phyloP scores from a whole-genome alignment of 2,329 filamentous ascomycete species.

The Cryphonectria parasitica region DNA sequence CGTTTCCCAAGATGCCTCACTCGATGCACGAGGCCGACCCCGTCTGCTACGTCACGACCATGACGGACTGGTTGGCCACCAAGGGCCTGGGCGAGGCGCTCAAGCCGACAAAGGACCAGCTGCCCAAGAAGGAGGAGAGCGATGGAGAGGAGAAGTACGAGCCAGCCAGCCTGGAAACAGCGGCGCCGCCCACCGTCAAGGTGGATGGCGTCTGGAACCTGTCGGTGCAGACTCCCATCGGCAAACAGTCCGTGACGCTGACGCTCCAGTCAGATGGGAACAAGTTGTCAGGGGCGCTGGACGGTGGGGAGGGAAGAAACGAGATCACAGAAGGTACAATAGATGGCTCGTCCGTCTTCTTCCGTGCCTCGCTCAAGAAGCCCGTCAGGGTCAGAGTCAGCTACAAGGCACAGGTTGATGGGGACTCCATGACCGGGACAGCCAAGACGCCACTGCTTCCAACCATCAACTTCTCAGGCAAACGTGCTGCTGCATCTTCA shows the following conservation, averaged over 20 bases:
- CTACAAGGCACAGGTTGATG: conserved; percentile 24
- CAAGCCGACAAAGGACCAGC: conserved; percentile 10
- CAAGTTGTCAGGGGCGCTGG: conserved; percentile 17
- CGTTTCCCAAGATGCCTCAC: conserved; percentile 28
- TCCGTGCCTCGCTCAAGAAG: conserved; percentile 17
- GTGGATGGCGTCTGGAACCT: conserved; percentile 18
- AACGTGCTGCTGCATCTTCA: background rate
- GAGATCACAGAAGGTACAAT: conserved; percentile 20
- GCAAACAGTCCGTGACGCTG: conserved; percentile 17
- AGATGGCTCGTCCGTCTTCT: conserved; percentile 21
- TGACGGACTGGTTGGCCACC: conserved; percentile 27
- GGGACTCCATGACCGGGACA: conserved; percentile 15
- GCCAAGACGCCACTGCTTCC: conserved; percentile 22
- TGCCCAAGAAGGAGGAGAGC: background rate
- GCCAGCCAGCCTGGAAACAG: conserved; percentile 5
- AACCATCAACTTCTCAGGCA: conserved; percentile 17
- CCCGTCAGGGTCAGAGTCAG: conserved; percentile 25
- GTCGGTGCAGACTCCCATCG: conserved; percentile 16
- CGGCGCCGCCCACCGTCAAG: conserved; percentile 13
- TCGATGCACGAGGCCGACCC: conserved; percentile 29
- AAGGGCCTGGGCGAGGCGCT: conserved; percentile 24
- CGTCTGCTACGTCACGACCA: conserved; percentile 25
- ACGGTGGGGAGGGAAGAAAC: conserved; percentile 21
- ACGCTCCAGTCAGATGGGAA: conserved; percentile 19
- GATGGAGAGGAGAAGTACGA: background rate